Evolutionary conservation across 225 moss, liverwort and hornwort species (phyloP).

Genomic region (Antitrichia curtipendula): DNA sequence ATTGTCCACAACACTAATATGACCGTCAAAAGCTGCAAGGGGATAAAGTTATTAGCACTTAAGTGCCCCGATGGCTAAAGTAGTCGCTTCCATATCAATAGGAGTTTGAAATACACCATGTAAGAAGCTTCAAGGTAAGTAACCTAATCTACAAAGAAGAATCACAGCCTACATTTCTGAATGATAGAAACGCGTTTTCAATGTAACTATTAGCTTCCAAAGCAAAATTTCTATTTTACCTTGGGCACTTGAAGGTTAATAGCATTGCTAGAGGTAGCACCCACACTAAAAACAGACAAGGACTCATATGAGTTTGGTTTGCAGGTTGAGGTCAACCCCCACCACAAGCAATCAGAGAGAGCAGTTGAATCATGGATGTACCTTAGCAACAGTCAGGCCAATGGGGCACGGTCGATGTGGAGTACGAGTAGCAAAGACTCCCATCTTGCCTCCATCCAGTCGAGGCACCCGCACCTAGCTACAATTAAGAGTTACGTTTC

Average conservation of each 20-base stretch:
- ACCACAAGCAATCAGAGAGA: neutral
- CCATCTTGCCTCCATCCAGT: slow-evolving; percentile 85
- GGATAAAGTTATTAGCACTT: neutral
- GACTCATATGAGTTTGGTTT: neutral
- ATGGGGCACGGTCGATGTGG: slow-evolving; percentile 96
- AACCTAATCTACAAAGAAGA: neutral
- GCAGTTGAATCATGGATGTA: neutral
- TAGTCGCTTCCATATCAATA: neutral
- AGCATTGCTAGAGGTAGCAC: too few species aligned
- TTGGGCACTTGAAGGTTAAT: too few species aligned
- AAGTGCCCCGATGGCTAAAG: neutral
- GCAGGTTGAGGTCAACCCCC: neutral
- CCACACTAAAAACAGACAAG: neutral
- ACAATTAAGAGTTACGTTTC: slow-evolving; percentile 1
- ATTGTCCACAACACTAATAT: neutral
- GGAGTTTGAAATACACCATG: neutral
- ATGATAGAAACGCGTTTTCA: neutral
- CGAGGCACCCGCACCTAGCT: slow-evolving; percentile 96
- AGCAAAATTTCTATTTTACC: too few species aligned
- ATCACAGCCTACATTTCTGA: neutral
- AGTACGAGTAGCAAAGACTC: slow-evolving; percentile 93
- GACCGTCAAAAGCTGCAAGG: neutral
- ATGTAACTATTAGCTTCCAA: too few species aligned
- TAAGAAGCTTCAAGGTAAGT: neutral
- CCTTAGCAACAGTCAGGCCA: slow-evolving; percentile 92